Conservation (phyloP, 2,329 filamentous ascomycete genomes). For the Hymenoscyphus occultus region DNA sequence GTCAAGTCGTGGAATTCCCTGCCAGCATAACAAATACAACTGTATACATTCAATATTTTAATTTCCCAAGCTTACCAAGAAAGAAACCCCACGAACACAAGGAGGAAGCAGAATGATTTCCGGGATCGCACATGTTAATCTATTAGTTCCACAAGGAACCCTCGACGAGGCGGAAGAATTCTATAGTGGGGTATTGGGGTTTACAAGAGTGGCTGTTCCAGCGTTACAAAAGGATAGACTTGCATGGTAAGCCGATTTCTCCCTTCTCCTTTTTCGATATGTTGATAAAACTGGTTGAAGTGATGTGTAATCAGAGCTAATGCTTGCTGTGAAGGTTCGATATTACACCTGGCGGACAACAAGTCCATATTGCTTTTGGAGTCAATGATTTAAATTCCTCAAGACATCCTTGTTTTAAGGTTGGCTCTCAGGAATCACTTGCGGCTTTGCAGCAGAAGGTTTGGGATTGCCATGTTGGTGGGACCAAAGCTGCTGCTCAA, state of each 20-base stretch:
- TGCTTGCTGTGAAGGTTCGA: conserved; percentile 45
- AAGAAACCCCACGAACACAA: not conserved
- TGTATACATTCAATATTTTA: not conserved
- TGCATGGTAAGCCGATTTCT: conserved; percentile 46
- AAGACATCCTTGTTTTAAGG: conserved; percentile 58
- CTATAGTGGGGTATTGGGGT: conserved; percentile 54
- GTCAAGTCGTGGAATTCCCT: not conserved
- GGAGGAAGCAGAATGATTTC: conserved; percentile 39
- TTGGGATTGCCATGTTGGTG: conserved; percentile 49
- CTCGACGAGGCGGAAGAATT: conserved; percentile 51
- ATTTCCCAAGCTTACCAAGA: not conserved
- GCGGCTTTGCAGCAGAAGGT: conserved; percentile 46
- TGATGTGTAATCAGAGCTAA: not conserved
- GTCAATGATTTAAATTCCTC: conserved; percentile 42
- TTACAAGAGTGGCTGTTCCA: conserved; percentile 52
- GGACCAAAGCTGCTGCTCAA: conserved; percentile 49
- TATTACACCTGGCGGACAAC: conserved; percentile 50
- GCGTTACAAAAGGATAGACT: conserved; percentile 48
- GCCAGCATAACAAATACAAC: not conserved
- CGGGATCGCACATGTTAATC: conserved; percentile 55
- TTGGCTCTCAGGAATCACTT: conserved; percentile 48
- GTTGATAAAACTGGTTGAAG: not conserved
- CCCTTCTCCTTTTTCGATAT: not conserved
- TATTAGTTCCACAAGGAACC: conserved; percentile 53
- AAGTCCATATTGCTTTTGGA: conserved; percentile 54